Conservation (phyloP, 164 flowering plant species). For the Houttuynia cordata region DNA sequence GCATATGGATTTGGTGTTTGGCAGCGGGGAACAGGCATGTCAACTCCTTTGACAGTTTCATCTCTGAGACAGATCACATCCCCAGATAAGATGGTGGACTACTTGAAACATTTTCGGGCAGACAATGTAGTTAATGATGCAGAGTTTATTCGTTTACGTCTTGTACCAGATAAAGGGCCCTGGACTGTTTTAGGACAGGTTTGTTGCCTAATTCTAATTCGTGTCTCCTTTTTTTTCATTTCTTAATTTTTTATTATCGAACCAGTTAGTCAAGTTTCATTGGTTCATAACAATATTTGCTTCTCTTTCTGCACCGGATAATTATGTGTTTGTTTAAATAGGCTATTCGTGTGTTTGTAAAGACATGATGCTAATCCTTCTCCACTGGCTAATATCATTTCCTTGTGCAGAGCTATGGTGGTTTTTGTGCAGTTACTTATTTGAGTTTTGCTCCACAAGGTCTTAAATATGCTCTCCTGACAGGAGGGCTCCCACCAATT, state of each 20-base stretch:
- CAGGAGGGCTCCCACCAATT: slow-evolving; percentile 92
- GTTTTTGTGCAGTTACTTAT: slow-evolving; percentile 94
- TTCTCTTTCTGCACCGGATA: neutral
- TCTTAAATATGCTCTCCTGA: slow-evolving; percentile 69
- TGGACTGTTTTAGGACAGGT: slow-evolving; percentile 97
- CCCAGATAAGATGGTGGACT: slow-evolving; percentile 47
- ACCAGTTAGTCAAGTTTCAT: no score
- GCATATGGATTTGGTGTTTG: slow-evolving; percentile 1
- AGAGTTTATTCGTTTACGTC: slow-evolving; percentile 68
- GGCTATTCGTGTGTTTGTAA: no score
- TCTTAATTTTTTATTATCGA: no score
- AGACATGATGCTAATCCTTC: no score
- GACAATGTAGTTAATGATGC: slow-evolving; percentile 97
- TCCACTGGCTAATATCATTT: neutral
- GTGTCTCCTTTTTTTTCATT: neutral
- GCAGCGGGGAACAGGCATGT: slow-evolving; percentile 97
- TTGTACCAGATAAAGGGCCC: slow-evolving; percentile 70
- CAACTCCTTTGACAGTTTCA: slow-evolving; percentile 74
- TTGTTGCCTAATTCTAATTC: neutral
- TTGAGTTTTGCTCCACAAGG: slow-evolving; percentile 92
- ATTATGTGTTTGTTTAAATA: no score
- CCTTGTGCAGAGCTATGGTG: slow-evolving; percentile 79
- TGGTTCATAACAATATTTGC: neutral
- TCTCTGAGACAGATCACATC: slow-evolving; percentile 71
- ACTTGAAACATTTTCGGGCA: slow-evolving; percentile 81